phyloP scores from a whole-genome alignment of 768 basidiomycete genomes.

The Vishniacozyma victoriae region DNA sequence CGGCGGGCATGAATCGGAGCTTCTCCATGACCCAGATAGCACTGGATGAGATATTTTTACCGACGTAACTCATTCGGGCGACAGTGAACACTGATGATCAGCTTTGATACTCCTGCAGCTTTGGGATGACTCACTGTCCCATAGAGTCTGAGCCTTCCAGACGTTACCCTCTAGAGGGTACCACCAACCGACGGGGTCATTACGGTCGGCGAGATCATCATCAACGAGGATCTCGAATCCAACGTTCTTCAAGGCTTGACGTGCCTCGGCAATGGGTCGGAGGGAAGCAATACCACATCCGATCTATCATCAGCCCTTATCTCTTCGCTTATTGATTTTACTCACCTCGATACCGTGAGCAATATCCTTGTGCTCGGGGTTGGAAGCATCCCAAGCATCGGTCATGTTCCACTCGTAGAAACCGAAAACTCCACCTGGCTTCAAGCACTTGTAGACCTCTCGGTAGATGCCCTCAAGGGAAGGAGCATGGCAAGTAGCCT shows the following conservation, averaged over 20 bases:
- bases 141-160: slow-evolving; percentile 81
- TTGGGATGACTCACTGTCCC: slow-evolving; percentile 57
- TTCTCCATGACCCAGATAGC: slow-evolving; percentile 70
- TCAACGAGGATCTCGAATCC: slow-evolving; percentile 85
- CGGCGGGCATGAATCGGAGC: slow-evolving; percentile 77
- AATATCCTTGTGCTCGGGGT: slow-evolving; percentile 78
- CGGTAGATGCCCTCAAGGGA: slow-evolving; percentile 92
- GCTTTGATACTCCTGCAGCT: background rate
- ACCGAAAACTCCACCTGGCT: slow-evolving; percentile 93
- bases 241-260: slow-evolving; percentile 70
- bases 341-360: slow-evolving; percentile 74
- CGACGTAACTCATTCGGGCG: slow-evolving; percentile 84
- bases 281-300: slow-evolving; percentile 98
- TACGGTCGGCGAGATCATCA: slow-evolving; percentile 86
- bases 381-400: slow-evolving; percentile 75
- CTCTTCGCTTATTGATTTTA: background rate
- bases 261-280: slow-evolving; percentile 66
- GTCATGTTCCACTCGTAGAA: slow-evolving; percentile 99
- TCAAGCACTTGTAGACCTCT: slow-evolving; percentile 85
- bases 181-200: slow-evolving; percentile 66
- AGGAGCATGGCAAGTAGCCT: slow-evolving; percentile 95
- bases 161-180: slow-evolving; percentile 95
- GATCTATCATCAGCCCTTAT: slow-evolving; percentile 46
- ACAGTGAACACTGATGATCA: slow-evolving; percentile 42
- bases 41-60: slow-evolving; percentile 75